Evolutionary conservation across 2,329 filamentous ascomycete genomes (phyloP).

Genomic region (Colletotrichum tropicicola): DNA sequence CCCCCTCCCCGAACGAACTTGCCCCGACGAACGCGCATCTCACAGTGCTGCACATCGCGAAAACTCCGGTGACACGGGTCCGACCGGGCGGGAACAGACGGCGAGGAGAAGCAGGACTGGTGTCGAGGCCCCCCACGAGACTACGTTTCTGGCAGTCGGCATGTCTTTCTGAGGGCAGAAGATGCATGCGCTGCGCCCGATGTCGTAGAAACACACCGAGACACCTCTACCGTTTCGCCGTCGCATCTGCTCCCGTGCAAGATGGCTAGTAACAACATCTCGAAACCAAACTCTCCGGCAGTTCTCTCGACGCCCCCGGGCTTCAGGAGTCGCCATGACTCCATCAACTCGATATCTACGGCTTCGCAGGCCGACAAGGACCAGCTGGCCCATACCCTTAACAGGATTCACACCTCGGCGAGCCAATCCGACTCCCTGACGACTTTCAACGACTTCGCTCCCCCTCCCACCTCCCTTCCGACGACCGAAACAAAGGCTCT

Average conservation of each 20-base stretch:
- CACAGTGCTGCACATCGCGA: background rate
- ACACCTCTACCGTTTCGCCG: background rate
- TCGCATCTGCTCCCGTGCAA: conserved; percentile 9
- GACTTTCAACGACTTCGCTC: conserved; percentile 92
- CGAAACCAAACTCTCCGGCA: conserved; percentile 41
- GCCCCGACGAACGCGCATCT: background rate
- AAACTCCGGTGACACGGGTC: background rate
- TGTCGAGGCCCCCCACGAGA: background rate
- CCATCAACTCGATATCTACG: conserved; percentile 51
- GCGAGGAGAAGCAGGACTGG: conserved; percentile 7
- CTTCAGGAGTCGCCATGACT: conserved; percentile 47
- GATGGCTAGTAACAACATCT: conserved; percentile 41
- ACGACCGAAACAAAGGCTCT: conserved; percentile 74
- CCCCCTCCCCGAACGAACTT: background rate
- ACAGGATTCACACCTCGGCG: conserved; percentile 90
- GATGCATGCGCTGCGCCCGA: conserved; percentile 6
- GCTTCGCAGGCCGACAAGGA: conserved; percentile 67
- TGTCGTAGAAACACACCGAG: conserved; percentile 2
- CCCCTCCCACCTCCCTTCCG: conserved; percentile 68
- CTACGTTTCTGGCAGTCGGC: background rate
- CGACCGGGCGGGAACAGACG: background rate
- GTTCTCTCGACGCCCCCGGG: conserved; percentile 40
- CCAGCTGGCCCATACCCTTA: conserved; percentile 78
- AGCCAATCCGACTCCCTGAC: conserved; percentile 86
- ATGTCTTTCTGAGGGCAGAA: conserved; percentile 18